Conservation (phyloP, 163 green algal species). For the Volvox carteri region DNA sequence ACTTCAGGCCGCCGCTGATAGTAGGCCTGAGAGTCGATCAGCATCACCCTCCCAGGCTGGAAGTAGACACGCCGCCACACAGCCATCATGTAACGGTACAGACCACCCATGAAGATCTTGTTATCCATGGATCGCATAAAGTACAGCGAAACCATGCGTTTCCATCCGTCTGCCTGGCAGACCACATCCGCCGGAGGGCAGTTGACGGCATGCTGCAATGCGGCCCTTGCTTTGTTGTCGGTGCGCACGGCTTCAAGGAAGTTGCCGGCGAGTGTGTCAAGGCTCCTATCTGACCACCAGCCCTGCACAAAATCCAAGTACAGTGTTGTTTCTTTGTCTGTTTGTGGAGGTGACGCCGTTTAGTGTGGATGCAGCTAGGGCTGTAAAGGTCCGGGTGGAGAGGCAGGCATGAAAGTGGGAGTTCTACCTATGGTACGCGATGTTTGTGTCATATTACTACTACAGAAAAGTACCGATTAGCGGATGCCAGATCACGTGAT, state of each 20-base stretch:
- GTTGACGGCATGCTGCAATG: neutral
- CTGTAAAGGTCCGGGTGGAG: neutral
- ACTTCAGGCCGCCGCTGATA: neutral
- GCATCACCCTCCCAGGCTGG: neutral
- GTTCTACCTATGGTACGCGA: neutral
- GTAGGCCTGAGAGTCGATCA: slow-evolving; percentile 8
- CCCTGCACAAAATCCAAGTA: too few species aligned
- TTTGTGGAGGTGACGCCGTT: neutral
- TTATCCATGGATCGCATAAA: neutral
- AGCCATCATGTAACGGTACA: slow-evolving; percentile 15
- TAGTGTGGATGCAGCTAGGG: neutral
- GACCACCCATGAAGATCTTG: neutral
- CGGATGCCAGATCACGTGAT: too few species aligned
- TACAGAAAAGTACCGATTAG: too few species aligned
- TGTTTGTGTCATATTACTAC: neutral
- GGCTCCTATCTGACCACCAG: neutral
- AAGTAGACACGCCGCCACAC: slow-evolving; percentile 21
- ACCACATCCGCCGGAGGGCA: neutral
- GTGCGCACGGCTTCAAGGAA: neutral
- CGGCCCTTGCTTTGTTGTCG: neutral
- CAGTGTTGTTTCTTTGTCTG: too few species aligned
- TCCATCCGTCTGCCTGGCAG: neutral
- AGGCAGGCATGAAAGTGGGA: neutral
- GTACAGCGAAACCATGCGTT: neutral
- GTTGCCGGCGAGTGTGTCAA: neutral